Base-by-base conservation (phyloP, 192 early-diverging fungal genomes). In the Linderina pennispora region DNA sequence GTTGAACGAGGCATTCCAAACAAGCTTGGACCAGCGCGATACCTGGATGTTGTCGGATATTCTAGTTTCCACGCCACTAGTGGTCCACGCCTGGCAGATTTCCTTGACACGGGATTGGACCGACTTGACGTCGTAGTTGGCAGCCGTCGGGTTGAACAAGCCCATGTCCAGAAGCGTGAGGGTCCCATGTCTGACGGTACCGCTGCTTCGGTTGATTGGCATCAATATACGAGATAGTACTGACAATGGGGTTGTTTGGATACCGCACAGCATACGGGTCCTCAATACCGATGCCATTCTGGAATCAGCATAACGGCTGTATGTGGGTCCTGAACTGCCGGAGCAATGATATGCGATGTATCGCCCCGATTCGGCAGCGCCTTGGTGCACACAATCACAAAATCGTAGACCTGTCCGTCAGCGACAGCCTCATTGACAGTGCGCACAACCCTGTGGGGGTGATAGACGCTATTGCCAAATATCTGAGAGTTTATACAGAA, bases 1-100 rank as follows among this genome's bases (percentile, higher is more conserved):
- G 31, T 81, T 82, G 58, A 87, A 82, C 6, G 80, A 74, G 8
- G 76, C 81, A 44, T 85, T 87, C 85, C 85, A 87, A n/a, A 83
- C 76, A 3, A 85, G 52, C 48, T 87, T 87, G 20, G 74, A 65
- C 85, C 85, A 87, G 9, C 83, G 73, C 24, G 69, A 50, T n/a
- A 64, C 54, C 62, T 82, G 74, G 55, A 87, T 77, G 16, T 82
- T 75, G 26, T 80, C 66, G 0, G 65, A 48, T 8, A 67, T 41
- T 33, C 47, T 35, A 22, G 69, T 58, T 5, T 44, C 55, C 0
- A 78, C 65, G 2, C 69, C 75, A 3, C 62, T 65, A 3, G 43
- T 32, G 21, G 48, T 65, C 51, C 79, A 77, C 15, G 66, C 18
- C 1, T 55, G 58, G 23, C 55, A 35, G 53, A 86, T 75, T 2